phyloP scores from a whole-genome alignment of 148 eudicot genomes.

The Fagopyrum homotropicum region DNA sequence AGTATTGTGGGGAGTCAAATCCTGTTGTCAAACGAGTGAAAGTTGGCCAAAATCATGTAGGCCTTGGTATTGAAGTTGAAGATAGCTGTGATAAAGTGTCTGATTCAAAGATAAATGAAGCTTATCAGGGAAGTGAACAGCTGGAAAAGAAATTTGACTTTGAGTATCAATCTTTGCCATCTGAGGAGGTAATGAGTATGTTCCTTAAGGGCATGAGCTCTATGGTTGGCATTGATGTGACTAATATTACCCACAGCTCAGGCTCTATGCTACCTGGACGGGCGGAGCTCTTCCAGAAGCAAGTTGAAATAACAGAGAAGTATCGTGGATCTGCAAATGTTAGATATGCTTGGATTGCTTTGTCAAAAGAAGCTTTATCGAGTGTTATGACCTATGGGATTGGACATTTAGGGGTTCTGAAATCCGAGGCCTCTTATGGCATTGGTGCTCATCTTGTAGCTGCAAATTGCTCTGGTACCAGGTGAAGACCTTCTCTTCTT shows the following conservation, averaged over 20 bases:
- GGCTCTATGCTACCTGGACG: conserved; percentile 43
- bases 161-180: conserved; percentile 18
- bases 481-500: conserved; percentile 34
- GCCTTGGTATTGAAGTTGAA: conserved; percentile 31
- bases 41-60: conserved; percentile 23
- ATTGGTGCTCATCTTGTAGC: conserved; percentile 79
- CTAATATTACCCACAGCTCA: conserved; percentile 32
- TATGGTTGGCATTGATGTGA: conserved; percentile 25
- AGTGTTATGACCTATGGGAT: conserved; percentile 54
- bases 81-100: conserved; percentile 40
- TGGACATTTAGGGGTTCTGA: conserved; percentile 25
- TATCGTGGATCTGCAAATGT: conserved; percentile 69
- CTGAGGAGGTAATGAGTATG: conserved; percentile 37
- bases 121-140: conserved; percentile 31
- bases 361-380: conserved; percentile 37
- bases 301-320: conserved; percentile 57
- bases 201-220: conserved; percentile 43
- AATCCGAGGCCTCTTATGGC: conserved; percentile 47
- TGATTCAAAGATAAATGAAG: conserved; percentile 28
- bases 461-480: conserved; percentile 50
- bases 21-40: conserved; percentile 44
- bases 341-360: conserved; percentile 81
- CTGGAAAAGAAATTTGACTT: conserved; percentile 15
- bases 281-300: conserved; percentile 67
- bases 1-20: conserved; percentile 62